Base-by-base conservation (phyloP, 2,329 filamentous ascomycete species). In the Claviceps sp. region DNA sequence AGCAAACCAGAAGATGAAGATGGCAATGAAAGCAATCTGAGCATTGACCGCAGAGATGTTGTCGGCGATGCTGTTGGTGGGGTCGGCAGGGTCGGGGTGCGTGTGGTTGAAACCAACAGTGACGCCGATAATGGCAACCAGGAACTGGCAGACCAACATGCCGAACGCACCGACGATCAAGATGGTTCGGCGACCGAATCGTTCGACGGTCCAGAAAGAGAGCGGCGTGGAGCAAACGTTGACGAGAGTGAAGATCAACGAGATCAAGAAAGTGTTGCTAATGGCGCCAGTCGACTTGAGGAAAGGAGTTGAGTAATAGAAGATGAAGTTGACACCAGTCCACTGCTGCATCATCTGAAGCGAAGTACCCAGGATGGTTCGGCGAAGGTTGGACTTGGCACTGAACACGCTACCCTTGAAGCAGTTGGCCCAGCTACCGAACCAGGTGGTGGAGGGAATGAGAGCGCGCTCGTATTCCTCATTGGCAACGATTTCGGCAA, bases 1-100 rank as follows among this genome's bases (percentile, higher is more conserved):
- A 54, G 89, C 89, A 67, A 95, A 95, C 77, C 85, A 91, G 78
- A 88, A 89, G 75, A 95, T 90, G 77, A 89, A 93, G 73, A 95
- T 83, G 72, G 83, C 85, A 64, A 93, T 93, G 73, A 94, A 93
- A 55, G 87, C 81, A 58, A 95, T 89, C 76, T 90, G 83, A 48
- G 85, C 80, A 59, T 78, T 75, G 60, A 78, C 76, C 37, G 81
- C 82, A 2, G 71, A 57, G 55, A 75, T 69, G 66, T 83, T 79
- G 70, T 77, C 50, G 61, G 73, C 73, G 7, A 73, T 67, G 20
- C 62, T 65, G 20, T 58, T 60, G 34, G 58, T 58, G 0, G 70
- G 61, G 47, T 75, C 63, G 22, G 60, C 64, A 54, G 67, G 77
- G 50, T 79, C 69, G 1, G 64, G 58, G 62, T 75, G 68, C 26